Percentiles rank a stretch among this genome's conserved stretches.
Evolutionary conservation across 257 asterid genomes (phyloP).

Genomic region (Agastache rugosa): DNA sequence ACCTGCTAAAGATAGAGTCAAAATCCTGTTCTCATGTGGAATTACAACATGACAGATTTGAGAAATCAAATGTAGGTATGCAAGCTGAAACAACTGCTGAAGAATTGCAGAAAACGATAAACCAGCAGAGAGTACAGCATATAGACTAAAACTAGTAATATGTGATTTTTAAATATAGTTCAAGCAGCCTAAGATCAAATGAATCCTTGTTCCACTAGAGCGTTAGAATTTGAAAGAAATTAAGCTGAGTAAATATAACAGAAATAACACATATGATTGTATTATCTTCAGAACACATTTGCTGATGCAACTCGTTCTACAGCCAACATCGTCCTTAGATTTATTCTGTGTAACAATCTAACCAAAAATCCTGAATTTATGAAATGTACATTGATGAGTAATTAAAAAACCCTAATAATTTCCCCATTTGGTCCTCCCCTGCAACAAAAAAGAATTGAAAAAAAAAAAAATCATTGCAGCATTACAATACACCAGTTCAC

Average conservation of each 20-base stretch:
- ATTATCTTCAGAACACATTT: too few relatives aligned
- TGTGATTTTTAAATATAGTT: constrained; percentile 17
- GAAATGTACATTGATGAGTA: not conserved
- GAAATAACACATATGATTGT: not conserved
- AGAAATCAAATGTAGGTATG: not conserved
- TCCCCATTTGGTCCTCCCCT: constrained; percentile 3
- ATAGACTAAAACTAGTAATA: not conserved
- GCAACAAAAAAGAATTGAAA: not conserved
- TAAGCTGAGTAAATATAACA: not conserved
- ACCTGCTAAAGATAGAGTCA: constrained; percentile 57
- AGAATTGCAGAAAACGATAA: not conserved
- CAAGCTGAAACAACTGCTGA: constrained; percentile 1
- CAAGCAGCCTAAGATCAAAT: constrained; percentile 15
- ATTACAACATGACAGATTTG: not conserved
- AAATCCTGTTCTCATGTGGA: constrained; percentile 23
- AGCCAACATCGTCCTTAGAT: too few relatives aligned
- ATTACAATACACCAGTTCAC: not conserved
- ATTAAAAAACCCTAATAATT: not conserved
- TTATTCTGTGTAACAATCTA: too few relatives aligned
- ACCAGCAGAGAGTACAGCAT: not conserved
- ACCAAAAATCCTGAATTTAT: constrained; percentile 10
- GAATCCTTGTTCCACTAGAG: not conserved
- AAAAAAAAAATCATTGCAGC: not conserved
- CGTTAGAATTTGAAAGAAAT: not conserved
- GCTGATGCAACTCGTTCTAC: too few relatives aligned